Base-by-base conservation (phyloP, 2,329 filamentous ascomycete species). In the Akanthomyces uredinophilus region DNA sequence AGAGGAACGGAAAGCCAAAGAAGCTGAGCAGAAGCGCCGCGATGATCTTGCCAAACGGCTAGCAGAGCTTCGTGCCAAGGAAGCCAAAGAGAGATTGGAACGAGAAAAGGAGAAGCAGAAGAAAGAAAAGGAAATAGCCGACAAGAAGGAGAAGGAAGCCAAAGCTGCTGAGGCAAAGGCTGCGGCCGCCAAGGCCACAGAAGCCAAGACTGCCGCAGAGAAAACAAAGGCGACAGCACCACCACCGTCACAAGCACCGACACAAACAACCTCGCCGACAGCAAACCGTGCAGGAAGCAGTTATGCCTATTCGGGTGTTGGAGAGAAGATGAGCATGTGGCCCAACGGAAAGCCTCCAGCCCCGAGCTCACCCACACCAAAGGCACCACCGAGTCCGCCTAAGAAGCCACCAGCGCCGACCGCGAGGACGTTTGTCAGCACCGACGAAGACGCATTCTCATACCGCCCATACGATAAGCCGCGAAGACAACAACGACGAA, bases 401-500 rank as follows among this genome's bases (percentile, higher is more conserved):
- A 77, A 78, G 65, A 76, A 75, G 60, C 76, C 77, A 27, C 78
- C 79, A 47, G 69, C 75, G 43, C 76, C 81, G 46, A 81, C 83
- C 35, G 83, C 86, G 41, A 83, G 79, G 66, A 85, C 85, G 3
- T 83, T 83, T 62, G 76, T 82, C 65, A 84, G 81, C 65, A 84
- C 84, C 22, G 84, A 89, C 55, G 86, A 89, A 56, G 85, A 88
- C 65, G 79, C 81, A 3, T 87, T 89, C 72, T 92, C 90, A 1
- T 93, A 86, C 74, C 86, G 90, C 55, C 89, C 91, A 1, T 93
- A 93, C 73, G 90, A 94, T 71, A 83, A 85, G 67, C 83, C 87
- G 2, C 86, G 83, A 69, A 80, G 79, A 59, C 80, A 82, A 10
- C 72, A 73, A 20, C 83, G 85, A 65, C 85, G 83, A 64, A 84